A percentile compares a stretch with the other conserved stretches of the same genome.
Conservation (phyloP, 2,329 filamentous ascomycete species). For the Pseudogymnoascus sp. region DNA sequence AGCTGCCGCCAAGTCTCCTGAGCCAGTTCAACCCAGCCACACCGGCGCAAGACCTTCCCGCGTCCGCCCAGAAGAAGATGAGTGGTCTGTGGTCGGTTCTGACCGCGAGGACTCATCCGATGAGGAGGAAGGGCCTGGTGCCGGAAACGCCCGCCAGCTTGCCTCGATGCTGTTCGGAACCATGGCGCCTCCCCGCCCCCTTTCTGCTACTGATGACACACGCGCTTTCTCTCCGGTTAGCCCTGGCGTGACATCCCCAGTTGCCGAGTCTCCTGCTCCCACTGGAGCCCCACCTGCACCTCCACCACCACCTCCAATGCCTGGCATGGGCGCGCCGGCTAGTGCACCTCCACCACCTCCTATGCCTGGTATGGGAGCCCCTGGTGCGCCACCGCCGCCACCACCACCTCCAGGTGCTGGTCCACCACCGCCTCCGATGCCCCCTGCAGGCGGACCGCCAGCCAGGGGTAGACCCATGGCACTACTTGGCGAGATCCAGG, state of each 20-base stretch:
- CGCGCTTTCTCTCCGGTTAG: conserved; percentile 35
- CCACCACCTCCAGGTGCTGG: conserved; percentile 23
- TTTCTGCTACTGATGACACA: conserved; percentile 74
- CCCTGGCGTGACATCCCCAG: conserved; percentile 36
- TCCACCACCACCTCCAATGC: conserved; percentile 42
- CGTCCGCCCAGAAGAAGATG: conserved; percentile 57
- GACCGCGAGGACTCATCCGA: conserved; percentile 65
- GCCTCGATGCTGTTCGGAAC: conserved; percentile 94
- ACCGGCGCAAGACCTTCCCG: conserved; percentile 41
- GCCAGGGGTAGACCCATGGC: conserved; percentile 45
- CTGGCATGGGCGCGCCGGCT: conserved; percentile 31
- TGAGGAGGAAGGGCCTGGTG: conserved; percentile 69
- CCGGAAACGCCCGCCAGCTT: conserved; percentile 79
- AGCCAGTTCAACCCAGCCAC: conserved; percentile 34
- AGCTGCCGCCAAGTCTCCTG: conserved; percentile 37
- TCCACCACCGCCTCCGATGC: conserved; percentile 24
- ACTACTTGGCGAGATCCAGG: conserved; percentile 74
- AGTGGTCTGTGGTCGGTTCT: conserved; percentile 75
- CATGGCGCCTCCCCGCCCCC: conserved; percentile 84
- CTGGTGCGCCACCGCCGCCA: conserved; percentile 36
- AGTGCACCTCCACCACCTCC: conserved; percentile 27
- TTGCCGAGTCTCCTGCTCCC: conserved; percentile 33
- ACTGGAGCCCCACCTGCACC: conserved; percentile 30
- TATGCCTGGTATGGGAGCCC: conserved; percentile 25
- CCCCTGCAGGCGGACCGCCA: conserved; percentile 26